Percentiles rank a stretch among this genome's conserved stretches.
Evolutionary conservation across 1,139 yeast species (phyloP).

Genomic region (Groenewaldozyma sp.): DNA sequence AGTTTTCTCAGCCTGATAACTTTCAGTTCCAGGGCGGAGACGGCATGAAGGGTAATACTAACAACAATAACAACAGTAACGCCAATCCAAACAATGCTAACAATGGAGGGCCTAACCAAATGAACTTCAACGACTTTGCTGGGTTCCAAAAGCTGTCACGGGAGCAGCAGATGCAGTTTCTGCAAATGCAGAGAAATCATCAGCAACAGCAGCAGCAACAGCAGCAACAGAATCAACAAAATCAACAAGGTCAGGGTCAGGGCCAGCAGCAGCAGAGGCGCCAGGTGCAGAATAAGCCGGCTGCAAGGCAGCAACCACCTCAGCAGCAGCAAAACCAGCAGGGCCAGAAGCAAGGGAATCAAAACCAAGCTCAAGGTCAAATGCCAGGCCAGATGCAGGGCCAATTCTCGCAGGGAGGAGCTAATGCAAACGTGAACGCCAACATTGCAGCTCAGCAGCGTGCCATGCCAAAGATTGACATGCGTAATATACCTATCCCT

Average conservation of each 20-base stretch:
- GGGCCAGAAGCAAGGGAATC: slow-evolving; percentile 14
- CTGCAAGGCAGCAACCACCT: slow-evolving; percentile 16
- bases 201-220: slow-evolving; percentile 10
- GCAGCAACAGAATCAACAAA: slow-evolving; percentile 17
- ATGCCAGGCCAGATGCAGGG: slow-evolving; percentile 7
- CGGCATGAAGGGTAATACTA: slow-evolving; percentile 8
- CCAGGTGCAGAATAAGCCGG: slow-evolving; percentile 13
- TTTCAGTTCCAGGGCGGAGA: slow-evolving; percentile 5
- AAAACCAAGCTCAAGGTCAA: slow-evolving; percentile 28
- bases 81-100: slow-evolving; percentile 1
- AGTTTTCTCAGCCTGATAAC: not conserved
- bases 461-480: slow-evolving; percentile 27
- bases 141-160: slow-evolving; percentile 15
- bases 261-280: slow-evolving; percentile 14
- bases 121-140: slow-evolving; percentile 4
- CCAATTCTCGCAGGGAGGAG: not conserved
- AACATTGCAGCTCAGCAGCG: slow-evolving; percentile 31
- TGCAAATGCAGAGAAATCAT: slow-evolving; percentile 14
- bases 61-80: slow-evolving; percentile 7
- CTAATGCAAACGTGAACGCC: not conserved
- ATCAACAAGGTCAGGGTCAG: slow-evolving; percentile 16
- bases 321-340: slow-evolving; percentile 13
- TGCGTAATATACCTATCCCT: slow-evolving; percentile 63
- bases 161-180: slow-evolving; percentile 17
- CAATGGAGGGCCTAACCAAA: slow-evolving; percentile 3